Percentiles rank a stretch among this genome's conserved stretches.
phyloP scores from a whole-genome alignment of 208 protist genomes.

The Herpetomonas samuelpessoai region DNA sequence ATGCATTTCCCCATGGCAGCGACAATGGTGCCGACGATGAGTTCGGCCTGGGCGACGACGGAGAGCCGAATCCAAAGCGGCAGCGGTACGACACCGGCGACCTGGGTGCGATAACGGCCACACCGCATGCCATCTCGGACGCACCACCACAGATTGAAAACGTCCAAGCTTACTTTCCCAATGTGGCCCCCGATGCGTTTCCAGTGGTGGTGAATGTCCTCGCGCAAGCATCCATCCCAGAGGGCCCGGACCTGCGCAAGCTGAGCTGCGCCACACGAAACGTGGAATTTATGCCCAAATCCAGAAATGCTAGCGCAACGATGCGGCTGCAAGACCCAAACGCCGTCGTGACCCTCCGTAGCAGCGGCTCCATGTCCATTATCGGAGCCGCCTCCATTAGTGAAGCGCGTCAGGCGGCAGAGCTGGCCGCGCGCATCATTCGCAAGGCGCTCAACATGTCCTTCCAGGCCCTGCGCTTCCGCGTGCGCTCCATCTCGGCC shows the following conservation, averaged over 20 bases:
- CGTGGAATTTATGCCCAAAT: conserved; percentile 81
- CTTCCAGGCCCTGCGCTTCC: conserved; percentile 71
- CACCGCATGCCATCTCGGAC: background rate
- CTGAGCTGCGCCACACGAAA: conserved; percentile 85
- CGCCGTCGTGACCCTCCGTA: conserved; percentile 74
- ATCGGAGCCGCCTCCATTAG: conserved; percentile 73
- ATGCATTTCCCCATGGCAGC: conserved; percentile 9
- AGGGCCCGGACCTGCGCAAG: conserved; percentile 70
- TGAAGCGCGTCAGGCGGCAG: conserved; percentile 75
- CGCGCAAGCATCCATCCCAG: conserved; percentile 65
- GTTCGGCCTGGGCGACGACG: conserved; percentile 15
- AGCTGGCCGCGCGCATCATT: conserved; percentile 85
- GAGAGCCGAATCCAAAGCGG: conserved; percentile 9
- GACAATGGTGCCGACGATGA: conserved; percentile 26
- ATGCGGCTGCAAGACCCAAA: conserved; percentile 82
- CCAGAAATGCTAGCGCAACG: conserved; percentile 58
- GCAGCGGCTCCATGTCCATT: conserved; percentile 71
- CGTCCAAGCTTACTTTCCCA: conserved; percentile 67
- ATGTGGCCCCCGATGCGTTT: conserved; percentile 48
- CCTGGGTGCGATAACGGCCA: background rate
- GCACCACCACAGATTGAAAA: conserved; percentile 32
- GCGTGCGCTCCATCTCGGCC: conserved; percentile 76
- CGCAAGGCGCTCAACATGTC: conserved; percentile 70
- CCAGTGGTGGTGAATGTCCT: conserved; percentile 79
- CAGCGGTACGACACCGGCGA: background rate